Evolutionary conservation across 129 eudicot species (phyloP).

Genomic region (Ambrosia trifida): DNA sequence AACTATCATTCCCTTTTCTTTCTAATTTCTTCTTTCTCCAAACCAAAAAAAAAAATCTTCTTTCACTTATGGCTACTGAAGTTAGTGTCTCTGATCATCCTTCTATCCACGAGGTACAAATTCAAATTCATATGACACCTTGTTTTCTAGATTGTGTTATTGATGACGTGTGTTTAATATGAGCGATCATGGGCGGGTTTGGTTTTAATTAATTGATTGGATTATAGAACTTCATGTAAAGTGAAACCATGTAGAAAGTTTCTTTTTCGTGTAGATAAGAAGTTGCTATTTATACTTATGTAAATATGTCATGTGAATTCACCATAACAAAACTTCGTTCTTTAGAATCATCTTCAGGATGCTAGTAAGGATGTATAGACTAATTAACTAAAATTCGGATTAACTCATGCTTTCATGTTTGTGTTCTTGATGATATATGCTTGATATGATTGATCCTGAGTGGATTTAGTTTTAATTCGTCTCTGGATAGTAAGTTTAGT

Average conservation of each 20-base stretch:
- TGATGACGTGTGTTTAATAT: neutral
- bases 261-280: too few relatives aligned
- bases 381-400: slow-evolving; percentile 6
- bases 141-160: neutral
- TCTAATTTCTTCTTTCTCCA: slow-evolving; percentile 10
- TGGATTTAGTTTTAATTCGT: neutral
- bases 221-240: neutral
- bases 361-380: too few relatives aligned
- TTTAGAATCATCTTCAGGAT: too few relatives aligned
- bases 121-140: neutral
- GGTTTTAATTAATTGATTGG: neutral
- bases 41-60: slow-evolving; percentile 3
- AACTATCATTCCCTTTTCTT: slow-evolving; percentile 46
- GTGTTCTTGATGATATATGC: slow-evolving; percentile 2
- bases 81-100: slow-evolving; percentile 52
- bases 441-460: neutral
- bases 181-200: neutral
- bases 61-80: slow-evolving; percentile 62
- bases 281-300: too few relatives aligned
- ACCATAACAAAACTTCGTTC: too few relatives aligned
- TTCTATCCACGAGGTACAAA: slow-evolving; percentile 47
- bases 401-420: neutral
- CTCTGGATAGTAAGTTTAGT: neutral
- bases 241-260: neutral
- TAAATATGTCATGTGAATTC: too few relatives aligned